Evolutionary conservation across 2,329 filamentous ascomycete genomes (phyloP), one percentile per base, ranked within the genome.

Genomic region (Ophioceras dolichostomum): DNA sequence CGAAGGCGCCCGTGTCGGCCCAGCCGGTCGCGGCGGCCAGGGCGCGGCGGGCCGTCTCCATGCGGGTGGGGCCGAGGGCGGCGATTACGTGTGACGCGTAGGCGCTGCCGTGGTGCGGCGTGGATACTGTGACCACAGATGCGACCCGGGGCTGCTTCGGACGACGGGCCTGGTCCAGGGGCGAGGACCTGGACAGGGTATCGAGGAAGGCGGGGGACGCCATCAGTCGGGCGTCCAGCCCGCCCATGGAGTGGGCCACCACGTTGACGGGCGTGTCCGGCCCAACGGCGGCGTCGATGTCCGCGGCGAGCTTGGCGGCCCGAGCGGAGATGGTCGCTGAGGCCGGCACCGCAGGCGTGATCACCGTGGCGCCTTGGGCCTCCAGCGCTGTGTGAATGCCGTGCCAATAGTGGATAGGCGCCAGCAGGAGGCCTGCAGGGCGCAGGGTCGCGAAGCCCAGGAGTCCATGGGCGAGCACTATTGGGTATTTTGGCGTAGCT

Each of bases 241-340:
- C 76, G 34, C 76, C 74, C 74, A 79, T 79, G 46, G 67, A 73
- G 58, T 87, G 82, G 29, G 74, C 74, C 16, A 87, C 67, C 41
- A 94, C 83, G 52, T 84, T 85, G 45, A 94, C 84, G 36, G 78
- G 73, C 42, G 58, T 61, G 18, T 26, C 26, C 14, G 63, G 64
- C 17, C 54, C 47, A 2, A 68, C 62, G 9, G 55, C 57, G 17
- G 55, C 48, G 34, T 62, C 62, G 41, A 80, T 77, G 43, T 71
- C 64, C 43, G 59, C 49, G 22, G 65, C 65, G n/a, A 81, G 64
- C 46, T 65, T 65, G 40, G 65, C 64, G 19, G 76, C 76, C 39
- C 76, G 69, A 42, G 70, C 62, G 53, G 73, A 68, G 49, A 81
- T 79, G 40, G 66, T 73, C 27, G 67, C 68, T 4, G 71, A 73